Conservation (phyloP, 2,329 filamentous ascomycete genomes). For the Xylariaceae sp. region DNA sequence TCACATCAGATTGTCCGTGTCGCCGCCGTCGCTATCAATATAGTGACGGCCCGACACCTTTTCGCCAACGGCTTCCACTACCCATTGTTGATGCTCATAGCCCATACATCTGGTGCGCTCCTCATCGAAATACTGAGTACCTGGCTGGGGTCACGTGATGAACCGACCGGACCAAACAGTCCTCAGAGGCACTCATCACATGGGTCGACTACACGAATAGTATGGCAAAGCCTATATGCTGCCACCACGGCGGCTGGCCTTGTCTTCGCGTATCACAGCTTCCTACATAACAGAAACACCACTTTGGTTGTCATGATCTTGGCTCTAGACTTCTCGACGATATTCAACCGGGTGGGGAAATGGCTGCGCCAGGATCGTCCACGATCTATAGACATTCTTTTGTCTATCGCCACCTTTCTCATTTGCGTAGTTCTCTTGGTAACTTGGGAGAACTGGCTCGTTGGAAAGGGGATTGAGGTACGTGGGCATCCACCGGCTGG, state of each 20-base stretch:
- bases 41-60: slow-evolving; percentile 17
- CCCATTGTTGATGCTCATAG: slow-evolving; percentile 17
- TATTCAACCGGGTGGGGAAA: slow-evolving; percentile 8
- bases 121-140: slow-evolving; percentile 4
- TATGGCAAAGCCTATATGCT: slow-evolving; percentile 13
- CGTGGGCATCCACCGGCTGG: neutral
- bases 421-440: slow-evolving; percentile 14
- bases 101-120: slow-evolving; percentile 13
- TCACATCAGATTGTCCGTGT: slow-evolving; percentile 16
- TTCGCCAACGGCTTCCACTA: slow-evolving; percentile 18
- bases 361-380: slow-evolving; percentile 11
- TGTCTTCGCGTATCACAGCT: slow-evolving; percentile 18
- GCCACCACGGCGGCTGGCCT: slow-evolving; percentile 9
- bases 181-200: slow-evolving; percentile 8
- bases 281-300: slow-evolving; percentile 19
- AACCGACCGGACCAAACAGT: neutral
- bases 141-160: slow-evolving; percentile 1
- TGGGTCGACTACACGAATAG: slow-evolving; percentile 7
- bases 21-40: slow-evolving; percentile 11
- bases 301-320: slow-evolving; percentile 17
- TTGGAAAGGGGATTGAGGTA: slow-evolving; percentile 18
- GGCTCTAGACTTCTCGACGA: slow-evolving; percentile 9
- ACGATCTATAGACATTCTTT: slow-evolving; percentile 9
- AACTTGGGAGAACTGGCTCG: slow-evolving; percentile 17
- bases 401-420: slow-evolving; percentile 11